phyloP scores from a whole-genome alignment of 2,329 filamentous ascomycete genomes.

The Hysterium pulicare region DNA sequence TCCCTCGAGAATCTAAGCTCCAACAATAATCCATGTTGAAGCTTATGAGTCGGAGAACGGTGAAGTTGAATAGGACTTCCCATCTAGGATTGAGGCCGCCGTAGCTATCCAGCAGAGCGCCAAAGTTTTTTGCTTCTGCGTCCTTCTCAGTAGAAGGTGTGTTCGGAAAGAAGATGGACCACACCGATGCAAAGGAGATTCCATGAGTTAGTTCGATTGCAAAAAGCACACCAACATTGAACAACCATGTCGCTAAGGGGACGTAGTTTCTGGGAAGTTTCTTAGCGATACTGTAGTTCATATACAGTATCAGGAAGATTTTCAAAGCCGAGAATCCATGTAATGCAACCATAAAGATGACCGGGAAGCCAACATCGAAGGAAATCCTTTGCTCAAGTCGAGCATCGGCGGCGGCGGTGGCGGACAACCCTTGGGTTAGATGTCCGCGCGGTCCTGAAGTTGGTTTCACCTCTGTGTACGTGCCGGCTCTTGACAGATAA shows the following conservation, averaged over 20 bases:
- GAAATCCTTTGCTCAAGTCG: constrained; percentile 63
- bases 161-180: constrained; percentile 48
- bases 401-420: constrained; percentile 51
- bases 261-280: constrained; percentile 66
- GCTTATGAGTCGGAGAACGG: constrained; percentile 85
- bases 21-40: constrained; percentile 98
- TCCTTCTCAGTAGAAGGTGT: constrained; percentile 41
- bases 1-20: constrained; percentile 64
- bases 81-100: constrained; percentile 84
- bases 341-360: constrained; percentile 72
- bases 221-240: constrained; percentile 83
- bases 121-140: constrained; percentile 56
- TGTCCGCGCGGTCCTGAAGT: constrained; percentile 27
- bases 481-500: constrained; percentile 41
- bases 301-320: constrained; percentile 71
- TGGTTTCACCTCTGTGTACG: constrained; percentile 43
- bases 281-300: constrained; percentile 79
- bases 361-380: constrained; percentile 80
- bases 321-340: constrained; percentile 87
- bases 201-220: constrained; percentile 82
- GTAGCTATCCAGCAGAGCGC: constrained; percentile 70
- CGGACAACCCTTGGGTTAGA: constrained; percentile 41
- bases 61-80: constrained; percentile 98
- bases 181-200: constrained; percentile 68
- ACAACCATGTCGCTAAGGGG: constrained; percentile 78